phyloP scores from a whole-genome alignment of 306 rosid species.

The Hylodesmum podocarpum region DNA sequence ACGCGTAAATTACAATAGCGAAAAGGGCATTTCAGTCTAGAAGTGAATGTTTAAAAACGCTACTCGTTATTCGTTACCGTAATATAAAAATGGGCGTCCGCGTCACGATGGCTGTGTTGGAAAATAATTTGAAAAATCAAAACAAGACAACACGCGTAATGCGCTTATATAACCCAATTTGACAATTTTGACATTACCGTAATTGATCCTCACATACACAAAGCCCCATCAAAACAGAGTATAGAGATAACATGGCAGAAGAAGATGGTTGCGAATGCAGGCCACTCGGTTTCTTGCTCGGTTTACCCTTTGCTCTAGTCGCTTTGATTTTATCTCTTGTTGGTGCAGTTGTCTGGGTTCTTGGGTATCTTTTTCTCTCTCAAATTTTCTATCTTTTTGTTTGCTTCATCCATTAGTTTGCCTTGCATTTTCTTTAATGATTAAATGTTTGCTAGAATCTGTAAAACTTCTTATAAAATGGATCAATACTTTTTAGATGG shows the following conservation, averaged over 20 bases:
- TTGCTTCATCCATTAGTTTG: background rate
- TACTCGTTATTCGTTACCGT: background rate
- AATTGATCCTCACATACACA: background rate
- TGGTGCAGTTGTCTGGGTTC: slow-evolving; percentile 76
- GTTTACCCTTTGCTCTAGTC: slow-evolving; percentile 75
- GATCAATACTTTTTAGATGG: too few relatives aligned
- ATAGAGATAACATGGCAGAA: slow-evolving; percentile 44
- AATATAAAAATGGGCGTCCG: background rate
- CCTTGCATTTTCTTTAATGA: background rate
- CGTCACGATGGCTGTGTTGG: background rate
- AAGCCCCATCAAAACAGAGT: background rate
- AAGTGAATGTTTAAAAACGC: background rate
- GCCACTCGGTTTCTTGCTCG: slow-evolving; percentile 81
- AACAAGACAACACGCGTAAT: slow-evolving; percentile 25
- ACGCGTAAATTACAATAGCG: background rate
- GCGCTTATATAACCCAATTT: slow-evolving; percentile 4
- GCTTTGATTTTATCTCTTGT: slow-evolving; percentile 61
- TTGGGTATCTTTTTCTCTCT: slow-evolving; percentile 45
- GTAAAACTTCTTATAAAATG: too few relatives aligned
- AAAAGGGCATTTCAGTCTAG: slow-evolving; percentile 24
- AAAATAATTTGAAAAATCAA: slow-evolving; percentile 2
- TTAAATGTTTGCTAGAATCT: too few relatives aligned
- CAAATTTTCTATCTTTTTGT: background rate
- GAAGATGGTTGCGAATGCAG: slow-evolving; percentile 64
- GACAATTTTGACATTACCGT: background rate